A percentile compares a stretch with the other conserved stretches of the same genome.
These are phyloP conservation scores for Vitis hybrid DNA, from an alignment of 177 flowering plant genomes.

Conservation along the genomic window DNA sequence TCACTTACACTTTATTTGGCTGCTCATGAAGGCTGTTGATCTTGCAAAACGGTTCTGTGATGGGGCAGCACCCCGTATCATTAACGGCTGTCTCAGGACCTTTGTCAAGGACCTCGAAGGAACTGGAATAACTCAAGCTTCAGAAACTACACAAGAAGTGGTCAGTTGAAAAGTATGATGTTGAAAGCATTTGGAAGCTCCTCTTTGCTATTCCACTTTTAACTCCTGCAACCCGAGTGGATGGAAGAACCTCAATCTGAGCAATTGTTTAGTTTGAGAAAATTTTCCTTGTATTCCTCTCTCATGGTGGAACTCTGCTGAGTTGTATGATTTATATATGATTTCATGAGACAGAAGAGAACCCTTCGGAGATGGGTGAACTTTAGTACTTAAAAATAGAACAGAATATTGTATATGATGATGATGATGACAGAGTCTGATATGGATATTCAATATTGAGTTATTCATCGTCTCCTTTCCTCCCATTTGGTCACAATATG, in stretches of 20 bases:
- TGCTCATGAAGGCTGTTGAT: conserved; percentile 73
- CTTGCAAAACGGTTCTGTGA: conserved; percentile 94
- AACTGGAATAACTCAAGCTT: conserved; percentile 7
- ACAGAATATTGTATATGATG: no score
- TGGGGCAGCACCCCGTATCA: conserved; percentile 85
- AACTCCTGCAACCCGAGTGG: neutral
- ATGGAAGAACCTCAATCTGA: neutral
- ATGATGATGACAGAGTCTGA: no score
- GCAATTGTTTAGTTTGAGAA: neutral
- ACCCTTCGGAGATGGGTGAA: no score
- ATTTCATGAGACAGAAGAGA: no score
- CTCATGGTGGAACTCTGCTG: neutral
- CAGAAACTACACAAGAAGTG: conserved; percentile 15
- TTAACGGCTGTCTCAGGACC: conserved; percentile 89
- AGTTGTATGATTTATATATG: no score
- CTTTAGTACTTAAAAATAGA: no score
- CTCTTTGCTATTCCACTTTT: neutral
- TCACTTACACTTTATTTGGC: neutral
- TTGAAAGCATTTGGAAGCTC: neutral
- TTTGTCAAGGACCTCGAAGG: conserved; percentile 50
- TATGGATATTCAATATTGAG: no score
- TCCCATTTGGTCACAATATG: no score
- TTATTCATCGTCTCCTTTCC: no score
- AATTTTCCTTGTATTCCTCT: neutral
- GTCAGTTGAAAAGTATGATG: neutral